Evolutionary conservation across 768 basidiomycete genomes (phyloP).

Genomic region (Mycena haematopus): DNA sequence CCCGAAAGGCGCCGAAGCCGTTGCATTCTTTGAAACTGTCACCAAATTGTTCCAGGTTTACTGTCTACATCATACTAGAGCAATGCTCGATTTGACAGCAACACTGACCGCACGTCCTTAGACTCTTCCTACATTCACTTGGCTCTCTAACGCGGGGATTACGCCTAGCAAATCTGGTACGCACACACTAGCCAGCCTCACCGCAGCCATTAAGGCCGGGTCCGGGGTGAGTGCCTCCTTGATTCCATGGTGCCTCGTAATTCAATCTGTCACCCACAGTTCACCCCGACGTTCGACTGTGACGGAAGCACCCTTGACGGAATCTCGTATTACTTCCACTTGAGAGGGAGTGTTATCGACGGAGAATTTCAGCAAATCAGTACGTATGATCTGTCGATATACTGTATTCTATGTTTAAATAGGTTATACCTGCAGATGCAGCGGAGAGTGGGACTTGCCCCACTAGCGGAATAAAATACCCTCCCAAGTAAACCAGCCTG

Average conservation of each 20-base stretch:
- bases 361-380: constrained; percentile 59
- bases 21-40: constrained; percentile 51
- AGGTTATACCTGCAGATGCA: constrained; percentile 39
- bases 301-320: constrained; percentile 42
- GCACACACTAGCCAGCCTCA: constrained; percentile 48
- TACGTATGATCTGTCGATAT: constrained; percentile 34
- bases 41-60: constrained; percentile 45
- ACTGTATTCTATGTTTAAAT: neutral
- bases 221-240: constrained; percentile 41
- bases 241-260: no score
- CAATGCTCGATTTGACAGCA: neutral
- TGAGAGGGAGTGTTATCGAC: constrained; percentile 61
- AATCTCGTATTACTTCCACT: constrained; percentile 62
- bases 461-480: constrained; percentile 54
- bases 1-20: constrained; percentile 38
- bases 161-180: constrained; percentile 52
- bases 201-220: constrained; percentile 47
- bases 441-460: constrained; percentile 49
- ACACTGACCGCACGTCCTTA: constrained; percentile 23
- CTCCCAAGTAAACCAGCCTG: constrained; percentile 40
- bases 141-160: constrained; percentile 60
- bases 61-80: neutral
- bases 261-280: constrained; percentile 32
- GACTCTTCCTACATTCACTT: constrained; percentile 62
- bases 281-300: constrained; percentile 57